Evolutionary conservation across 1,139 yeast species (phyloP).

Genomic region (Geotrichum reessii): DNA sequence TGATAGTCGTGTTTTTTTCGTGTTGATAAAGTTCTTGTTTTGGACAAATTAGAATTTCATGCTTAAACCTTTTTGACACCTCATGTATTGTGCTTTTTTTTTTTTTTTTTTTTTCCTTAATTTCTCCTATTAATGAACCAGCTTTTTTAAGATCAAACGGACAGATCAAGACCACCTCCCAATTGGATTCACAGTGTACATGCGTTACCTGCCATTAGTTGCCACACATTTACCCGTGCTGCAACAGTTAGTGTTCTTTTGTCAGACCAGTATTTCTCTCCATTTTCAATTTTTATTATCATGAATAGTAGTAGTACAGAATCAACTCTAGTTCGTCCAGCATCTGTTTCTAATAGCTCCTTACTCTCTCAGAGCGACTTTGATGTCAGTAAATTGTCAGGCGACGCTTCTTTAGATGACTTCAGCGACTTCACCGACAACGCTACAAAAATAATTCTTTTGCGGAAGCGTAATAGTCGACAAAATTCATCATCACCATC

Average conservation of each 20-base stretch:
- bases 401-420: background rate
- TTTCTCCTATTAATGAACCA: background rate
- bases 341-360: background rate
- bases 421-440: background rate
- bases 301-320: background rate
- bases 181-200: background rate
- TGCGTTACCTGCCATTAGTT: background rate
- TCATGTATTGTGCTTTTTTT: background rate
- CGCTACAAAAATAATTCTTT: background rate
- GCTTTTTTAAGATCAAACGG: background rate
- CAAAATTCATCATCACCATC: background rate
- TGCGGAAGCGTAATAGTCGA: slow-evolving; percentile 1
- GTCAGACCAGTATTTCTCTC: background rate
- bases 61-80: background rate
- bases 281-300: too few relatives aligned
- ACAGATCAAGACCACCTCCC: background rate
- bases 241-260: background rate
- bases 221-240: background rate
- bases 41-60: background rate
- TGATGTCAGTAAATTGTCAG: slow-evolving; percentile 1
- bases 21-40: background rate
- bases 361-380: background rate
- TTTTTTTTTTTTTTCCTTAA: background rate
- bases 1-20: background rate
- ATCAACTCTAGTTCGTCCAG: background rate